Evolutionary conservation across 139 green algal genomes (phyloP).

Genomic region (Limnomonas spitsbergensis): DNA sequence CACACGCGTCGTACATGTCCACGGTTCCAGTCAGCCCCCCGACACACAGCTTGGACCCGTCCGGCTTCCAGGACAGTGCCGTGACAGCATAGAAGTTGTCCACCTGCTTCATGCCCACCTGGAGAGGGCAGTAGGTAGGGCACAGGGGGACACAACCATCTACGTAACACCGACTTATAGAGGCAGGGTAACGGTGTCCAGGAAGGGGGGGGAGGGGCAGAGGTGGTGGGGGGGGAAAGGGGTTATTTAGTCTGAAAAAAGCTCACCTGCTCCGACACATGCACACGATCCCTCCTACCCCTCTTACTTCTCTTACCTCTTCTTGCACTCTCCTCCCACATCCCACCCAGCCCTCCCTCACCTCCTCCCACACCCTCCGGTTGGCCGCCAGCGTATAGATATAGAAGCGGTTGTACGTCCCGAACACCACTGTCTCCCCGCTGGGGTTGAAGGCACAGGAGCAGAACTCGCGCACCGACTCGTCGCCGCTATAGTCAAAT

Average conservation of each 20-base stretch:
- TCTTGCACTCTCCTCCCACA: too few relatives aligned
- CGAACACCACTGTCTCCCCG: conserved; percentile 67
- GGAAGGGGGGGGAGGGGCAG: too few relatives aligned
- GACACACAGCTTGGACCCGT: conserved; percentile 66
- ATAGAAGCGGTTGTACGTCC: conserved; percentile 66
- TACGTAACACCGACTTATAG: too few relatives aligned
- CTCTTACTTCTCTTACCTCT: too few relatives aligned
- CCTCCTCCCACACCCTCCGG: not conserved
- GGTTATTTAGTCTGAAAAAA: too few relatives aligned
- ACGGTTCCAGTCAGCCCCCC: conserved; percentile 65
- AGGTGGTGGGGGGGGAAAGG: too few relatives aligned
- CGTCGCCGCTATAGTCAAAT: conserved; percentile 62
- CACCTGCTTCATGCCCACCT: conserved; percentile 35
- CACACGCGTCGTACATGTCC: conserved; percentile 76
- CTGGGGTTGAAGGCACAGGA: conserved; percentile 60
- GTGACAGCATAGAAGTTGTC: conserved; percentile 69
- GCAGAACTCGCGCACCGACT: conserved; percentile 51
- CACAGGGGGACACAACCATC: too few relatives aligned
- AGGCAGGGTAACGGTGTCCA: too few relatives aligned
- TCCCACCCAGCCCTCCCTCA: too few relatives aligned
- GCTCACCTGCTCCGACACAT: too few relatives aligned
- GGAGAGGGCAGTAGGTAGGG: too few relatives aligned
- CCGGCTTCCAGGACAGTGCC: conserved; percentile 66
- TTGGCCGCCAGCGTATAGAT: conserved; percentile 38
- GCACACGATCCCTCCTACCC: too few relatives aligned